These are phyloP conservation scores for Selenicereus undatus DNA, from an alignment of 148 eudicot species.

Conservation along the genomic window DNA sequence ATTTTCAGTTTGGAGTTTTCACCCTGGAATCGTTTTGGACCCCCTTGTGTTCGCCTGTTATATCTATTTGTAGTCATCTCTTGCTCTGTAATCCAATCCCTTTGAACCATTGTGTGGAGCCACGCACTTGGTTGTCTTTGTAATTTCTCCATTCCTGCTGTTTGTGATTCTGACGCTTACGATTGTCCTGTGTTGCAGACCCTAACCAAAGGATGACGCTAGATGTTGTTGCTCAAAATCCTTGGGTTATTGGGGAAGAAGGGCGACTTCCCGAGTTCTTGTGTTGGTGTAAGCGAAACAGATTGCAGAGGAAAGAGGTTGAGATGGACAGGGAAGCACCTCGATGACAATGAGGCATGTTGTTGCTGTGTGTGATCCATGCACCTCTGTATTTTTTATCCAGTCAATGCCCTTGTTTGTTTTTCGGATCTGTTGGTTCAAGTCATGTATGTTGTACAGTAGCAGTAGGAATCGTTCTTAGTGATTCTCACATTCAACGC, in stretches of 20 bases:
- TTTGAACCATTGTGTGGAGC: background rate
- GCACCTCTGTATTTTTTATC: background rate
- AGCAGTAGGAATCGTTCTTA: slow-evolving; percentile 14
- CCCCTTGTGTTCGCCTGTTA: background rate
- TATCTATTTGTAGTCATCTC: background rate
- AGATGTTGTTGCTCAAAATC: slow-evolving; percentile 57
- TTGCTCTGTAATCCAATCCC: background rate
- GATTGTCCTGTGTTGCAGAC: slow-evolving; percentile 41
- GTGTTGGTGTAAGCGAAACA: slow-evolving; percentile 78
- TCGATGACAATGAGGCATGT: background rate
- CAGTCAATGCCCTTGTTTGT: slow-evolving; percentile 1
- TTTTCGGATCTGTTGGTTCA: background rate
- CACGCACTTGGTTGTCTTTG: background rate
- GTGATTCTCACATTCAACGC: slow-evolving; percentile 4
- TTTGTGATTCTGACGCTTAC: background rate
- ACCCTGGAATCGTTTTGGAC: background rate
- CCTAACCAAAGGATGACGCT: slow-evolving; percentile 70
- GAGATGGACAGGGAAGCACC: slow-evolving; percentile 16
- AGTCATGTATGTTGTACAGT: slow-evolving; percentile 29
- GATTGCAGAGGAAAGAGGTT: slow-evolving; percentile 26
- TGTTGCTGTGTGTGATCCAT: background rate
- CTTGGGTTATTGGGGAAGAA: slow-evolving; percentile 75
- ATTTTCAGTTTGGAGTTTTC: background rate
- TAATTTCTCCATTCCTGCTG: background rate
- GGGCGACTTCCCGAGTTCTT: slow-evolving; percentile 71